A percentile compares a stretch with the other conserved stretches of the same genome.
Conservation (phyloP, 805 yeast genomes). For the Yamadazyma paraphyllophila region DNA sequence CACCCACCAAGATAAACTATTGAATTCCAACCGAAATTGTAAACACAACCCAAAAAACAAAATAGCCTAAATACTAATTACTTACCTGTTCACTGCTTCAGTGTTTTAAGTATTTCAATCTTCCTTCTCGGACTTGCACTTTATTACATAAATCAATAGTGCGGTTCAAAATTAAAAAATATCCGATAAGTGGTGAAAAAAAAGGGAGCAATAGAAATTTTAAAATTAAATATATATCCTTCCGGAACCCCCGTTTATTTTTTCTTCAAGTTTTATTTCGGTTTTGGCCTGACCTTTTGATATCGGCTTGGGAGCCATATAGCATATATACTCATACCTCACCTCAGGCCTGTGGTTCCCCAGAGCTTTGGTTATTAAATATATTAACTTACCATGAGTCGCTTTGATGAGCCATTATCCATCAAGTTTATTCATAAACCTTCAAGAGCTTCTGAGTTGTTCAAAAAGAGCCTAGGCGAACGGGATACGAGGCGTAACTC, state of each 20-base stretch:
- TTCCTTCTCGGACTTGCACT: neutral
- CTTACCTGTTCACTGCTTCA: neutral
- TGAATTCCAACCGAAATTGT: no score
- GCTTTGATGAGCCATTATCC: slow-evolving; percentile 20
- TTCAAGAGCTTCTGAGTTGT: slow-evolving; percentile 29
- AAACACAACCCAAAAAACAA: no score
- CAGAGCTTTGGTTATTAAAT: neutral
- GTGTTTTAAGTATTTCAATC: neutral
- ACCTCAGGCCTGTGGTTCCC: neutral
- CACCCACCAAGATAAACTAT: no score
- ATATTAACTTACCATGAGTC: neutral
- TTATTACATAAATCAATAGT: neutral
- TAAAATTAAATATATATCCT: slow-evolving; percentile 2
- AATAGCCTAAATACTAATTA: no score
- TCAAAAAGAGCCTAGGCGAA: slow-evolving; percentile 15
- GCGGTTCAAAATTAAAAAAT: slow-evolving; percentile 5
- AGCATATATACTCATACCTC: neutral
- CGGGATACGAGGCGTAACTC: slow-evolving; percentile 8
- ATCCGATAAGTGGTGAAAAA: slow-evolving; percentile 3
- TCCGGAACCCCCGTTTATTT: slow-evolving; percentile 1
- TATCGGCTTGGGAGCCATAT: slow-evolving; percentile 1
- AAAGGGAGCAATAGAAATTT: slow-evolving; percentile 8
- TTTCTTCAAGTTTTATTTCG: neutral
- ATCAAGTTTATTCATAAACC: slow-evolving; percentile 41
- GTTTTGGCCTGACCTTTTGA: slow-evolving; percentile 1